Evolutionary conservation across 306 rosid genomes (phyloP), one percentile per base, ranked within the genome.

Genomic region (Begonia fuchsioides): DNA sequence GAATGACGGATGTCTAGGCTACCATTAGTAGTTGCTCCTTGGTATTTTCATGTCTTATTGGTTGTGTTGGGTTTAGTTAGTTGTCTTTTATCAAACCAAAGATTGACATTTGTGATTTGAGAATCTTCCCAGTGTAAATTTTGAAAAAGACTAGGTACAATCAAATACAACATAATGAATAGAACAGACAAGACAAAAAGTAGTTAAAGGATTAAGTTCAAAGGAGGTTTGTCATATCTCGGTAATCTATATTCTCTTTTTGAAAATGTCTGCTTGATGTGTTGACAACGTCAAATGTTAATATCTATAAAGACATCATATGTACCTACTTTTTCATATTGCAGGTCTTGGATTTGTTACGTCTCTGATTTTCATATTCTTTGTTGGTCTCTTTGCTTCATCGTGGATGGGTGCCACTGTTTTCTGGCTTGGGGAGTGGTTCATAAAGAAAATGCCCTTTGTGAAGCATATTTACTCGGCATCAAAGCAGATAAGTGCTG

Each of bases 401-500:
- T 74, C 80, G 16, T 74, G 80, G 80, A 59, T 65, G 76, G 80
- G 80, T 54, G 72, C 72, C 48, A 69, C 80, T 18, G 67, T 74
- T 51, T 74, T 74, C 17, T 69, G 70, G 64, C 55, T 65, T 15
- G 76, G 76, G 17, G 80, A 74, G 52, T 74, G 76, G 75, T 74
- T 74, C 59, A 74, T 74, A 16, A 69, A 69, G 66, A 58, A 61
- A 59, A 58, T 74, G 80, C 80, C 80, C 39, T 74, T 74, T 51
- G 72, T 74, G 55, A 74, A 62, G 76, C 75, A 74, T 60, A 69
- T 74, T 48, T 74, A 74, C 69, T 74, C 73, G 1, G 76, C 80
- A 18, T 74, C 76, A 45, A 74, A 74, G 55, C 76, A 74, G 61
- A 69, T 74, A 47, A 65, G 80, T 62, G 61, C 80, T 19, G 80